Percentiles rank a stretch among this genome's conserved stretches.
Conservation (phyloP, 2,329 filamentous ascomycete genomes). For the Didymella sp. region DNA sequence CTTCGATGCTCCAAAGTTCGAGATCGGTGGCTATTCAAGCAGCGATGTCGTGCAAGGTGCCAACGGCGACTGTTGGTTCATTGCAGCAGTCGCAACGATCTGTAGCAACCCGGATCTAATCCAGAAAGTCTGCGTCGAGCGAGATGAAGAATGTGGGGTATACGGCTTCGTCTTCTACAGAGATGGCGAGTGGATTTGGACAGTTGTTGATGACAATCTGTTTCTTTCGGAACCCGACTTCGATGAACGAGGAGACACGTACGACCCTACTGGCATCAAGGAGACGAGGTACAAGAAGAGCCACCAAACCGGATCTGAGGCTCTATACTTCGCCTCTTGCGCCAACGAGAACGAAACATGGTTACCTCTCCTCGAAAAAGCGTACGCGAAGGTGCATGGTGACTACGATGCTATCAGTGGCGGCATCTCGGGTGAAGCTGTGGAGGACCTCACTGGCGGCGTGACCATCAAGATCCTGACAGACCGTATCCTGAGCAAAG, state of each 20-base stretch:
- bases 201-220: conserved; percentile 88
- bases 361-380: conserved; percentile 81
- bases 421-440: conserved; percentile 64
- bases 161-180: conserved; percentile 87
- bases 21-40: conserved; percentile 75
- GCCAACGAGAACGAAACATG: conserved; percentile 79
- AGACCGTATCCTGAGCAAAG: conserved; percentile 74
- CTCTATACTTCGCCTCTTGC: conserved; percentile 79
- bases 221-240: conserved; percentile 80
- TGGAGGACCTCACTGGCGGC: conserved; percentile 69
- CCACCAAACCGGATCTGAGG: conserved; percentile 76
- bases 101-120: conserved; percentile 75
- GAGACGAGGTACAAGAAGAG: conserved; percentile 69
- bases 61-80: conserved; percentile 85
- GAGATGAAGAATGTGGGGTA: conserved; percentile 75
- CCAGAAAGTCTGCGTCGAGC: conserved; percentile 74
- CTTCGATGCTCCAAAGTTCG: conserved; percentile 78
- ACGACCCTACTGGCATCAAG: conserved; percentile 63
- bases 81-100: conserved; percentile 79
- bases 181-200: conserved; percentile 75
- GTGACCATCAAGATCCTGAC: conserved; percentile 72
- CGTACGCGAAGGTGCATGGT: conserved; percentile 83
- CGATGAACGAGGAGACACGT: conserved; percentile 74
- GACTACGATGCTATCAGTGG: conserved; percentile 78
- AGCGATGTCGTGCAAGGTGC: conserved; percentile 80